Base-by-base conservation (phyloP, 768 basidiomycete species). In the Tricholoma furcatifolium region DNA sequence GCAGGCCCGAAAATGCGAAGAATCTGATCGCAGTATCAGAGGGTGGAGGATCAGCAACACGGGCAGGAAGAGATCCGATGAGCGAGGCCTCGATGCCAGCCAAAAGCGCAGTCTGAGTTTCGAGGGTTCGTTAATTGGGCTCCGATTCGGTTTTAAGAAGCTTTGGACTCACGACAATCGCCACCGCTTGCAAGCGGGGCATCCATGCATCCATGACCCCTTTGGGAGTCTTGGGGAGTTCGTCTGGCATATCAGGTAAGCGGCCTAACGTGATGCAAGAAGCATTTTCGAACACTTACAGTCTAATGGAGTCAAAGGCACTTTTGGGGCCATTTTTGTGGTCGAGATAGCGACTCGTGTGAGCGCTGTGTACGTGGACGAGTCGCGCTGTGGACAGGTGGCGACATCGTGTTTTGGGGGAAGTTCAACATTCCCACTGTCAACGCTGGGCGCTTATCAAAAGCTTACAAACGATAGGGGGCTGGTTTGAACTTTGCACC, bases 151-250 rank as follows among this genome's bases (percentile, higher is more conserved):
- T 24, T 27, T 21, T 23, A 15, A 4, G 27, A 15, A 17, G 23
- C 12, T 14, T 24, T n/a, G 12, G 32, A 44, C 61, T 48, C 34
- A 62, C 61, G 14, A 60, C 54, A 11, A 62, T 21, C 3, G 61
- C 61, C 3, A 62, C 56, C 14, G 61, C 61, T 34, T 62, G 61
- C 20, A 62, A 40, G n/a, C 53, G 46, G 15, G 59, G 59, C 55
- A 62, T 52, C 61, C 61, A 62, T 6, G 61, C 50, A 34, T 58
- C 52, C 59, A 62, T 57, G 35, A 56, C 59, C 14, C 47, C 55
- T 34, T 59, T 58, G 17, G 58, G 55, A 15, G 53, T 50, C 51
- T 55, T 58, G 18, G 61, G 61, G 14, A 62, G 55, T 34, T 60
- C 57, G 50, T 62, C 59, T 62, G 49, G 24, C 7, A 47, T 15